Conservation (phyloP, 805 yeast genomes). For the Candida saitoana region DNA sequence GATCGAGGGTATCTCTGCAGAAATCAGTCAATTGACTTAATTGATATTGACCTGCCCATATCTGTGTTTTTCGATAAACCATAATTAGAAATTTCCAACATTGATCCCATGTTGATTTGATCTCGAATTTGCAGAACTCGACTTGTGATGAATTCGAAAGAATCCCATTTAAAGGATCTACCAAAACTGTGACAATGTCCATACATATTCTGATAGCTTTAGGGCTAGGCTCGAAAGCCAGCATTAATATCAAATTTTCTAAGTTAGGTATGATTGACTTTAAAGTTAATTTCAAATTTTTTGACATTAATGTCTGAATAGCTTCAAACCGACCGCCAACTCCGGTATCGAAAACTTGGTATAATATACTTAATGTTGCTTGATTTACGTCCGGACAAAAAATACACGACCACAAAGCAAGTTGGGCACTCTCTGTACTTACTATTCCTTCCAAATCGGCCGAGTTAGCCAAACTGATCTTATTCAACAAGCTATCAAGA, state of each 20-base stretch:
- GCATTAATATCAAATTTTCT: constrained; percentile 40
- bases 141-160: constrained; percentile 16
- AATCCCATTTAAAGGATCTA: constrained; percentile 65
- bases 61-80: constrained; percentile 61
- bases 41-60: constrained; percentile 69
- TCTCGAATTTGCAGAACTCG: constrained; percentile 10
- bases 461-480: constrained; percentile 30
- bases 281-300: constrained; percentile 43
- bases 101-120: constrained; percentile 53
- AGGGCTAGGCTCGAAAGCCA: constrained; percentile 68
- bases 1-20: constrained; percentile 80
- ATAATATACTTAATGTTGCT: constrained; percentile 64
- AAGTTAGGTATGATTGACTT: constrained; percentile 47
- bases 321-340: constrained; percentile 75
- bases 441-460: constrained; percentile 20
- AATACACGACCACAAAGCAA: constrained; percentile 72
- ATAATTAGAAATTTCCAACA: constrained; percentile 72
- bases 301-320: constrained; percentile 48
- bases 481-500: constrained; percentile 24
- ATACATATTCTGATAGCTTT: constrained; percentile 67
- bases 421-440: constrained; percentile 34
- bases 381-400: constrained; percentile 67
- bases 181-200: constrained; percentile 63
- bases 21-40: constrained; percentile 64
- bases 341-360: constrained; percentile 63